A percentile compares a stretch with the other conserved stretches of the same genome.
These are phyloP conservation scores for Russula earlei DNA, from an alignment of 768 basidiomycete genomes.

Conservation along the genomic window DNA sequence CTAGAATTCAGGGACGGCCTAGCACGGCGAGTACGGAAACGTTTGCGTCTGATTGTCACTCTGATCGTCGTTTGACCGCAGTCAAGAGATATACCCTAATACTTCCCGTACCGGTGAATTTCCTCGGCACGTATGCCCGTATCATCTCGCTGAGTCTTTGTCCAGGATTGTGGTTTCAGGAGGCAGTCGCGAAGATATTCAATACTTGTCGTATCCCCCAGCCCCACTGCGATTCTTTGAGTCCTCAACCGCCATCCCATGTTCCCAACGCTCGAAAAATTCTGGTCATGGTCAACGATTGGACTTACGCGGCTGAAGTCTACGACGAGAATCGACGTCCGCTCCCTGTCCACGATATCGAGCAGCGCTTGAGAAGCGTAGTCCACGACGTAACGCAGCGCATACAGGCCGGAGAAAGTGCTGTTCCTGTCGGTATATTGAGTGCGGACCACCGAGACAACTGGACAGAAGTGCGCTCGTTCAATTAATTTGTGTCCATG, in stretches of 20 bases:
- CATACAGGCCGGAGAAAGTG: constrained; percentile 41
- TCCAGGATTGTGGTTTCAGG: constrained; percentile 55
- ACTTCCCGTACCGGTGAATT: constrained; percentile 57
- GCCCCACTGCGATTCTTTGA: constrained; percentile 52
- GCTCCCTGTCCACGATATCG: constrained; percentile 34
- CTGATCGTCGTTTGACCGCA: constrained; percentile 23
- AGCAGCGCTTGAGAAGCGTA: constrained; percentile 35
- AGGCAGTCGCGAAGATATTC: constrained; percentile 54
- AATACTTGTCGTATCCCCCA: constrained; percentile 71
- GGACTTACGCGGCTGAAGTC: constrained; percentile 70
- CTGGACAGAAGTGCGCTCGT: constrained; percentile 60
- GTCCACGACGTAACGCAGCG: constrained; percentile 51
- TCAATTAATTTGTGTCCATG: not conserved
- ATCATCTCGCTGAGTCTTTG: not conserved
- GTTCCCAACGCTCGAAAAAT: constrained; percentile 47
- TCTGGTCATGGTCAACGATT: constrained; percentile 64
- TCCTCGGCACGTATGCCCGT: not conserved
- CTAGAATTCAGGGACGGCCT: constrained; percentile 64
- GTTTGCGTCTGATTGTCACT: not conserved
- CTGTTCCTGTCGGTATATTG: constrained; percentile 57
- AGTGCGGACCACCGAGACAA: constrained; percentile 73
- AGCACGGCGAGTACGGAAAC: constrained; percentile 39
- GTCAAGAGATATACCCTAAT: constrained; percentile 61
- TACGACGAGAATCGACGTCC: constrained; percentile 33
- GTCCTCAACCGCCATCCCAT: constrained; percentile 35